Conservation (phyloP, 1,139 yeast species). For the Saccharomyces hybrid region DNA sequence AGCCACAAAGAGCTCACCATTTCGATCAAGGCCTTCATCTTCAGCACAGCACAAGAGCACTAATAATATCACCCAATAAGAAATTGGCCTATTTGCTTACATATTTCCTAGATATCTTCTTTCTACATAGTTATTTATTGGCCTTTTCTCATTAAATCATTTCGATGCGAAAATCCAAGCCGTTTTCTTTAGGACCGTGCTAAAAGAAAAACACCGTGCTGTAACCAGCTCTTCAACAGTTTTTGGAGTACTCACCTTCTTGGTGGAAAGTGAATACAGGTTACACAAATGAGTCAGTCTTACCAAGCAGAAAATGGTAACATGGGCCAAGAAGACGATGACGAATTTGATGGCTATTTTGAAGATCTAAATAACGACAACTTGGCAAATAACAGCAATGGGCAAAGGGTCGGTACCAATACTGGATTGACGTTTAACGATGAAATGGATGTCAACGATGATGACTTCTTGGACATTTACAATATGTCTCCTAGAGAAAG, state of each 20-base stretch:
- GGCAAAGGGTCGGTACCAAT: not conserved
- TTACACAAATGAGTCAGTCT: not conserved
- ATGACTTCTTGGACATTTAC: slow-evolving; percentile 29
- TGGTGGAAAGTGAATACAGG: not conserved
- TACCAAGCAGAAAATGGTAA: not conserved
- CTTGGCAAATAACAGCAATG: slow-evolving; percentile 4
- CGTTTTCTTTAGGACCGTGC: not conserved
- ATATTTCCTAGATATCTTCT: not conserved
- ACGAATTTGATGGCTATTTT: slow-evolving; percentile 10
- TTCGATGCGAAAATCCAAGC: not conserved
- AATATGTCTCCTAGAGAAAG: slow-evolving; percentile 30
- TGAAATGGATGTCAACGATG: slow-evolving; percentile 16
- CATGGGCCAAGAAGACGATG: not conserved
- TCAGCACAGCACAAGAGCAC: not conserved
- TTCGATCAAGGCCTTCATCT: not conserved
- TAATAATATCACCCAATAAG: not conserved
- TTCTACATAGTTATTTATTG: not conserved
- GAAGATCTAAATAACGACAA: slow-evolving; percentile 9
- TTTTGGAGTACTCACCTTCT: not conserved
- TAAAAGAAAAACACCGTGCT: not conserved
- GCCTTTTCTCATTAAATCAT: not conserved
- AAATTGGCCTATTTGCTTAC: not conserved
- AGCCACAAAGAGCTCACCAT: not conserved
- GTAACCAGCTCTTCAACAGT: not conserved
- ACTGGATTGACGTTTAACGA: slow-evolving; percentile 7